Base-by-base conservation (phyloP, 768 basidiomycete genomes). In the Plicaturopsis crispa region DNA sequence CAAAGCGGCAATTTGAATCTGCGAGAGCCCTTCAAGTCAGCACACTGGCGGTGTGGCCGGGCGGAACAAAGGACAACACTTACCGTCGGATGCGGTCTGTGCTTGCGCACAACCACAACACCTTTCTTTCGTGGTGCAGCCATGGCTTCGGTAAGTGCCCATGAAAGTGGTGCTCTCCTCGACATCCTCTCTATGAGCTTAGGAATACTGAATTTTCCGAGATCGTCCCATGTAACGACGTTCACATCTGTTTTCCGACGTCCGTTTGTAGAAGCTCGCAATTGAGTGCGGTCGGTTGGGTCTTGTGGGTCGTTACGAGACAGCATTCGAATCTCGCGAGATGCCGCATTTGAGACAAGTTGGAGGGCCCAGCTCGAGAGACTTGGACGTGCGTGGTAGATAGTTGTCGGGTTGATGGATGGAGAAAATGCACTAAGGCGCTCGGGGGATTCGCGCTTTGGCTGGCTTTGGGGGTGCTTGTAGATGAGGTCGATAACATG, bases 1-100 rank as follows among this genome's bases (percentile, higher is more conserved):
- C 5, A 55, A 47, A 0, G 50, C 48, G 1, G 49, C 50, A 14
- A 50, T 50, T 24, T 46, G 49, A 17, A 55, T 28, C 54, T 55
- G 42, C 13, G 19, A 24, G 36, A 26, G 21, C 6, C 38, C 16
- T 28, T 17, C 23, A 5, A 16, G 4, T 24, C 11, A 17, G 20
- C 31, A 17, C n/a, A n/a, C n/a, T n/a, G n/a, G n/a, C n/a, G n/a
- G n/a, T n/a, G n/a, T n/a, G n/a, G n/a, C n/a, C n/a, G n/a, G n/a
- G n/a, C n/a, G n/a, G n/a, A n/a, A n/a, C n/a, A 10, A 16, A 23
- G 18, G 19, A 17, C 37, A 24, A 13, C 38, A 47, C 46, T 21
- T 37, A 47, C 51, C 24, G 46, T 47, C 0, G 41, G 41, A 45
- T 55, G 51, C 2, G 54, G 54, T 1, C 48, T 40, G 21, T 42